Evolutionary conservation across 176 grass and related monocot species (phyloP).

Genomic region (Zea mays): Zm-B73-REFERENCE-NAM-5.0 NC_050102.1:152398501-152399000

Average conservation of each 20-base stretch:
- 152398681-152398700: constrained; percentile 53
- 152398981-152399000: constrained; percentile 25
- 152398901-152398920: background rate
- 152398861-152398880: constrained; percentile 5
- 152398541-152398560: constrained; percentile 32
- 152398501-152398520: constrained; percentile 10
- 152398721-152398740: constrained; percentile 43
- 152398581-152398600: background rate
- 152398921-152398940: background rate
- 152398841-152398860: background rate
- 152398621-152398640: constrained; percentile 32
- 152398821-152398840: background rate
- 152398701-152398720: constrained; percentile 43
- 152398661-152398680: constrained; percentile 21
- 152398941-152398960: constrained; percentile 47
- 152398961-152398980: constrained; percentile 16
- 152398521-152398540: background rate
- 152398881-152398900: constrained; percentile 28
- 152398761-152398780: constrained; percentile 12
- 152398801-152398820: background rate
- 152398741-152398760: background rate
- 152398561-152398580: background rate
- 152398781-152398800: constrained; percentile 1
- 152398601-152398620: constrained; percentile 16
- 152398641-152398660: constrained; percentile 8